Base-by-base conservation (phyloP, 2,329 filamentous ascomycete species). In the Elsinoe fawcettii region DNA sequence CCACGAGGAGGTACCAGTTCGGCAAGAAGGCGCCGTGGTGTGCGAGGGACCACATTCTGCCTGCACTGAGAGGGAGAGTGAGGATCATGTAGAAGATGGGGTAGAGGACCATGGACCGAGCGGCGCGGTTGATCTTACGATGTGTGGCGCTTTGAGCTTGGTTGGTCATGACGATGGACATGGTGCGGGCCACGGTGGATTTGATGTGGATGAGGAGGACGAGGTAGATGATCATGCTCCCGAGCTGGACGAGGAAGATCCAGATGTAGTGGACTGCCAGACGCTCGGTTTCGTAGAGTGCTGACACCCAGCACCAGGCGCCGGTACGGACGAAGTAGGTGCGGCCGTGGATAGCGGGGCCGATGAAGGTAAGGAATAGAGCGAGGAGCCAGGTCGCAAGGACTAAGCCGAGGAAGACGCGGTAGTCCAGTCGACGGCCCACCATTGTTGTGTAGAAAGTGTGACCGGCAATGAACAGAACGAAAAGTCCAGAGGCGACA, bases 81-180 rank as follows among this genome's bases (percentile, higher is more conserved):
- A 85, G 85, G n/a, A 85, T 63, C 5, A 86, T 76, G 66, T 88
- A 88, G 61, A 87, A 83, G 62, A 85, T 65, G 0, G 85, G 85
- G 60, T 88, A 88, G 6, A 86, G 74, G 27, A 86, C 72, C 78
- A 81, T 81, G 60, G 87, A 82, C 7, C 80, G 73, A 5, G 76
- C 70, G 43, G 77, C 74, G n/a, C 68, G 69, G 36, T 68, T 67
- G 32, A 70, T 65, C 32, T 60, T 61, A 25, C 58, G 56, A 36
- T 60, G 58, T 2, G 60, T 60, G 23, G 58, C 43, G 22, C 51
- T 54, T 20, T 58, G 49, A 12, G 58, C 27, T 20, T 36, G 20
- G 30, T 49, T 54, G 3, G 60, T 44, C 39, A 60, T 25, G 27
- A 60, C 58, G 12, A 51, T 51, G 12, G 56, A 53, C 47, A 59